These are phyloP conservation scores for Ascochyta pisi DNA, from an alignment of 2,329 filamentous ascomycete genomes.

Conservation along the genomic window DNA sequence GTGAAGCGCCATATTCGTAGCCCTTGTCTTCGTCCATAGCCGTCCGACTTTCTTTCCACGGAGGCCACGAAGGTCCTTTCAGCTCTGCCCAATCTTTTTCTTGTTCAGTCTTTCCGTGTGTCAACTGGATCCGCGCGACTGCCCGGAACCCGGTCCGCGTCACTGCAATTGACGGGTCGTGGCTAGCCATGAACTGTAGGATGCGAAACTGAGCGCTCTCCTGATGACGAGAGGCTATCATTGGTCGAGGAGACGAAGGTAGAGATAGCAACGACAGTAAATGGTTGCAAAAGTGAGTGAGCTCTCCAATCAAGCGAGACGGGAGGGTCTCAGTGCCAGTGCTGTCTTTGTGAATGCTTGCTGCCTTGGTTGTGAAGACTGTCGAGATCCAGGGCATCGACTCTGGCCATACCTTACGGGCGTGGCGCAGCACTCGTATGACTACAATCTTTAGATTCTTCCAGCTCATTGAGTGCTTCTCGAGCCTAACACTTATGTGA, in stretches of 20 bases:
- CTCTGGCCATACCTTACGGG: slow-evolving; percentile 40
- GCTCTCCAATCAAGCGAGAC: slow-evolving; percentile 19
- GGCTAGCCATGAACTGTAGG: slow-evolving; percentile 63
- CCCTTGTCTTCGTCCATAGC: slow-evolving; percentile 66
- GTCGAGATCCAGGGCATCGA: slow-evolving; percentile 41
- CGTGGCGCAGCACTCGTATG: slow-evolving; percentile 40
- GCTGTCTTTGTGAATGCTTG: slow-evolving; percentile 19
- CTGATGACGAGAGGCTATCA: slow-evolving; percentile 57
- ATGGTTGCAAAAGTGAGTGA: slow-evolving; percentile 57
- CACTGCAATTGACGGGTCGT: slow-evolving; percentile 62
- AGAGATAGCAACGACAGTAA: slow-evolving; percentile 58
- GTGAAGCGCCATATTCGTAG: slow-evolving; percentile 63
- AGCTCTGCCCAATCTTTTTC: slow-evolving; percentile 66
- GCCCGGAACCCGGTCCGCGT: slow-evolving; percentile 65
- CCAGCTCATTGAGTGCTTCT: slow-evolving; percentile 30
- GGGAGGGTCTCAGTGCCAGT: not conserved
- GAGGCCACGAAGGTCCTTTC: slow-evolving; percentile 68
- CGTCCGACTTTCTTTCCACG: slow-evolving; percentile 68
- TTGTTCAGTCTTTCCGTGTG: slow-evolving; percentile 61
- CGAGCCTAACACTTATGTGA: slow-evolving; percentile 30
- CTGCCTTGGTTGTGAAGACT: slow-evolving; percentile 34
- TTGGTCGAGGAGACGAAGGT: slow-evolving; percentile 57
- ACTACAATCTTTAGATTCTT: slow-evolving; percentile 30
- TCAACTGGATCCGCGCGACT: slow-evolving; percentile 63
- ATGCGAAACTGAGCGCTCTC: slow-evolving; percentile 65